Percentiles rank a stretch among this genome's conserved stretches.
Conservation (phyloP, 306 rosid genomes). For the Urtica urens region DNA sequence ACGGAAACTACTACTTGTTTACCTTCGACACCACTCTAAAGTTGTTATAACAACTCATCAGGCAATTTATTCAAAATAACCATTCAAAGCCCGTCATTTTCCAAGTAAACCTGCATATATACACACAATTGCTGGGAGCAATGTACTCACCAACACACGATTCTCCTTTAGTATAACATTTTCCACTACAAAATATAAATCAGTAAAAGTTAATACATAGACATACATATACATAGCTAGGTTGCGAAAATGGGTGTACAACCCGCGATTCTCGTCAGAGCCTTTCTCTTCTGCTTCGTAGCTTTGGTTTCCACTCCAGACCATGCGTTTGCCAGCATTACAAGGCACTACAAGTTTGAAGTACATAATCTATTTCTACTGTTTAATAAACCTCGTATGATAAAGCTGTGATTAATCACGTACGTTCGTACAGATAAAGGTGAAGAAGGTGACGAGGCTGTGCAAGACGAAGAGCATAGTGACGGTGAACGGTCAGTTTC, state of each 20-base stretch:
- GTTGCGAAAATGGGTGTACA: slow-evolving; percentile 29
- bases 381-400: background rate
- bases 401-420: background rate
- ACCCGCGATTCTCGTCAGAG: too few species aligned
- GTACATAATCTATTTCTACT: slow-evolving; percentile 14
- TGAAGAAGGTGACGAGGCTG: slow-evolving; percentile 43
- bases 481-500: slow-evolving; percentile 64
- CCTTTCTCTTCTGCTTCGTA: slow-evolving; percentile 19
- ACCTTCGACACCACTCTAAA: slow-evolving; percentile 58
- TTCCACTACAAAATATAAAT: background rate
- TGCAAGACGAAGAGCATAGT: slow-evolving; percentile 55
- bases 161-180: too few species aligned
- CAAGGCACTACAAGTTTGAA: slow-evolving; percentile 54
- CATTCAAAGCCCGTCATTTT: background rate
- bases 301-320: slow-evolving; percentile 17
- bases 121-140: too few species aligned
- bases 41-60: slow-evolving; percentile 41
- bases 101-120: background rate
- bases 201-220: background rate
- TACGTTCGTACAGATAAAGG: slow-evolving; percentile 24
- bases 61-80: slow-evolving; percentile 2
- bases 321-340: slow-evolving; percentile 31
- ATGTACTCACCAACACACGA: too few species aligned
- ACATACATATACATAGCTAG: background rate
- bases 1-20: slow-evolving; percentile 24